Evolutionary conservation across 768 basidiomycete genomes (phyloP), one percentile per base, ranked within the genome.

Genomic region (Amylocystis lapponica): DNA sequence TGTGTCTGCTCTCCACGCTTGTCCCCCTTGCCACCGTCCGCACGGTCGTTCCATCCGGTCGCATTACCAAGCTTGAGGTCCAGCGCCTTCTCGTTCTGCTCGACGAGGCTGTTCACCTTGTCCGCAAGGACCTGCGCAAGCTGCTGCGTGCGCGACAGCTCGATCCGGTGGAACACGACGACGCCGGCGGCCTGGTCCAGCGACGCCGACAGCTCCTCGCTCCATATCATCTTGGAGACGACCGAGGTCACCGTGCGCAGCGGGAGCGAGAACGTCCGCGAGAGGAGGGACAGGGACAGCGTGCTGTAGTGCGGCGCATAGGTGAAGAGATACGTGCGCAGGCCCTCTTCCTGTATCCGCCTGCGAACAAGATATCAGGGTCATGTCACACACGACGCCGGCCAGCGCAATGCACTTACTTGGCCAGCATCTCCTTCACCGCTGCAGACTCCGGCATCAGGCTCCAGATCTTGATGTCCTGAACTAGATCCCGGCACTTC

Each of bases 221-320:
- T 91, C 91, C 94, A 97, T 55, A 98, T 96, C 96, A 99, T 97
- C 66, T 93, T 90, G 21, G 90, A 94, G 30, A 97, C 87, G 52
- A 96, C 81, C 11, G 92, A 91, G 7, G 85, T 91, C 4, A 97
- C 90, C 4, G 82, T 69, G 31, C 85, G 78, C 37, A 83, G 65
- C 3, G 94, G 77, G 23, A 98, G 71, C 8, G 82, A 83, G 69
- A 98, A 97, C 1, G 91, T 94, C 36, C 79, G 75, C 9, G 94
- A 83, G 26, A 99, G 79, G 39, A 94, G 76, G 0, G 82, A 76
- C 34, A 99, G 75, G 1, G 96, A 97, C 27, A 97, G 74, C 11
- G 91, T 88, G 57, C 77, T 83, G 70, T 99, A 98, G 65, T 92
- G 81, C 8, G 92, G 82, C 12, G 94, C 88, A 63, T 92, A 95